Conservation (phyloP, 2,329 filamentous ascomycete species). For the Daldinia sp. region DNA sequence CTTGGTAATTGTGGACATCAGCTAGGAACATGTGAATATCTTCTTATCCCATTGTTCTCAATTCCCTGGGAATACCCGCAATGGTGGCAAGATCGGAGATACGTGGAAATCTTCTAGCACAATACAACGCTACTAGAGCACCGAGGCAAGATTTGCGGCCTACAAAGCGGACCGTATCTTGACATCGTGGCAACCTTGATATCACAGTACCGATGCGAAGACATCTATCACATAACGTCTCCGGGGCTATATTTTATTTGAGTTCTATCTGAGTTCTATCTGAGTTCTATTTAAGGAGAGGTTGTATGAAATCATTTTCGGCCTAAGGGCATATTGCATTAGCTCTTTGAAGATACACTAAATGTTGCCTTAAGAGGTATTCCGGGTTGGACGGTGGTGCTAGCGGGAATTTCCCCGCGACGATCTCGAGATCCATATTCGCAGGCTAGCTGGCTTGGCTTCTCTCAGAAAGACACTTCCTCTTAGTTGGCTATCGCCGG, state of each 20-base stretch:
- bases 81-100: constrained; percentile 18
- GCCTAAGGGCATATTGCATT: not conserved
- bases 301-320: not conserved
- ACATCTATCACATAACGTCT: not conserved
- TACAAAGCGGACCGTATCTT: not conserved
- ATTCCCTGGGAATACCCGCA: not conserved
- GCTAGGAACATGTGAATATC: constrained; percentile 4
- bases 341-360: not conserved
- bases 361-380: not conserved
- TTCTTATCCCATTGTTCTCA: constrained; percentile 3
- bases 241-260: constrained; percentile 13
- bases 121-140: constrained; percentile 30
- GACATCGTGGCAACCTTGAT: not conserved
- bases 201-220: constrained; percentile 18
- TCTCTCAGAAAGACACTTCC: not conserved
- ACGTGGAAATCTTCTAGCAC: constrained; percentile 1
- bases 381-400: not conserved
- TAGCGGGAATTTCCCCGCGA: not conserved
- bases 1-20: not conserved
- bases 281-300: constrained; percentile 1
- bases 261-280: not conserved
- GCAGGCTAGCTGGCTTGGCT: constrained; percentile 4
- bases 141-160: constrained; percentile 20
- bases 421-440: constrained; percentile 8
- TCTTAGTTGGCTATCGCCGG: not conserved